Conservation (phyloP, 257 asterid species). For the Nyctanthes arbortristis region DNA sequence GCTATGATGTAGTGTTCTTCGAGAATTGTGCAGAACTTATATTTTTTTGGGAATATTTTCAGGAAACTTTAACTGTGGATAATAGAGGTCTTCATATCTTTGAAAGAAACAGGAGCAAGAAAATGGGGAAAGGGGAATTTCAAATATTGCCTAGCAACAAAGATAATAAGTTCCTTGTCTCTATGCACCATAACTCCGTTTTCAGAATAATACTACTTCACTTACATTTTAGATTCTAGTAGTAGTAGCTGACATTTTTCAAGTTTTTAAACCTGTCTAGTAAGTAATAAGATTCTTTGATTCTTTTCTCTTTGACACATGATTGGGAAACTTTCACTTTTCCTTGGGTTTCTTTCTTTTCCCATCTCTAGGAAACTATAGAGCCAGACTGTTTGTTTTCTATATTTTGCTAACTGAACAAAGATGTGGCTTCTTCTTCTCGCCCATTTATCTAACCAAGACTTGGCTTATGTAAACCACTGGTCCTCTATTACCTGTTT, state of each 20-base stretch:
- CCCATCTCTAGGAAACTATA: background rate
- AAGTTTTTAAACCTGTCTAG: background rate
- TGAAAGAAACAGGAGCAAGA: background rate
- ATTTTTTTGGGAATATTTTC: background rate
- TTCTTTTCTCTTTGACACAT: background rate
- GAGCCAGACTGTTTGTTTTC: background rate
- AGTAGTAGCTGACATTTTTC: background rate
- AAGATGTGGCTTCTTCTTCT: background rate
- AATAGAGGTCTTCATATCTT: background rate
- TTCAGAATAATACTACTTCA: background rate
- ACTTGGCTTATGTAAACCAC: too few species aligned
- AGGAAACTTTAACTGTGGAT: background rate
- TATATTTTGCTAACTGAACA: background rate
- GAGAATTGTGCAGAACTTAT: background rate
- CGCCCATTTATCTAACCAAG: background rate
- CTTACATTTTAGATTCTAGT: background rate
- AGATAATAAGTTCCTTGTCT: background rate
- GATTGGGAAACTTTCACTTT: background rate
- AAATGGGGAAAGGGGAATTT: too few species aligned
- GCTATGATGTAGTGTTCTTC: background rate
- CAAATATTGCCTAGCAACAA: background rate
- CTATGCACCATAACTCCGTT: background rate
- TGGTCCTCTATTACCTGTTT: background rate
- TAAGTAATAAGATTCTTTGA: background rate
- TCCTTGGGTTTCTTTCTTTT: background rate